A percentile compares a stretch with the other conserved stretches of the same genome.
These are phyloP conservation scores for Pleurotus eryngii DNA, from an alignment of 768 basidiomycete genomes.

Conservation along the genomic window DNA sequence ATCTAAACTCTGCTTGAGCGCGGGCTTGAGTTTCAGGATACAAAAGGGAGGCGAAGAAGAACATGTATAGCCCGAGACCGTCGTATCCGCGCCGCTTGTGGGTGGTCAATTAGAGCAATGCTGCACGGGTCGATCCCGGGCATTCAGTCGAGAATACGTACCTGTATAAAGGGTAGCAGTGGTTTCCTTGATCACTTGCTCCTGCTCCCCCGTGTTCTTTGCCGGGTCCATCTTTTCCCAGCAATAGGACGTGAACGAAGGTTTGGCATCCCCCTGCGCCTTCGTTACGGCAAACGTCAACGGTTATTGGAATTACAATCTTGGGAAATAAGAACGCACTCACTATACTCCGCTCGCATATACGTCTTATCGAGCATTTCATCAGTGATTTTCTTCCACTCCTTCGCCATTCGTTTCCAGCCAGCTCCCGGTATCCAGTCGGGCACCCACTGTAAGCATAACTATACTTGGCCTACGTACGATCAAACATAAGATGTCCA, in stretches of 20 bases:
- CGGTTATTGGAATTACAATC: too few relatives aligned
- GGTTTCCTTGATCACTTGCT: slow-evolving; percentile 20
- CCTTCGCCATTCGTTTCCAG: slow-evolving; percentile 48
- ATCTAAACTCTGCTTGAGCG: slow-evolving; percentile 30
- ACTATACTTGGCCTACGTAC: slow-evolving; percentile 22
- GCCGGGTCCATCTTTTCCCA: slow-evolving; percentile 8
- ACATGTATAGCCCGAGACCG: slow-evolving; percentile 16
- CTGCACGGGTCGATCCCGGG: too few relatives aligned
- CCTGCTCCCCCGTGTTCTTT: slow-evolving; percentile 17
- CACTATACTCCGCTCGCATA: slow-evolving; percentile 21
- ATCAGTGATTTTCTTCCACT: slow-evolving; percentile 37
- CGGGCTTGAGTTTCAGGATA: slow-evolving; percentile 22
- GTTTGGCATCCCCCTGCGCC: slow-evolving; percentile 16
- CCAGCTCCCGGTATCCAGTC: slow-evolving; percentile 57
- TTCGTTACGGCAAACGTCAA: background rate
- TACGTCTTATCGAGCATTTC: slow-evolving; percentile 37
- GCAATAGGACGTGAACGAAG: slow-evolving; percentile 20
- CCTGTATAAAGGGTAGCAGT: background rate
- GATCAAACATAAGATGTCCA: background rate
- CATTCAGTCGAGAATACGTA: background rate
- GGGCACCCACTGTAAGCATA: slow-evolving; percentile 45
- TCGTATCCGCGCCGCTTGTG: slow-evolving; percentile 27
- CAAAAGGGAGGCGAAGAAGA: slow-evolving; percentile 25
- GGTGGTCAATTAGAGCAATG: background rate
- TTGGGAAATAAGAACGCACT: background rate